Evolutionary conservation across 129 eudicot genomes (phyloP).

Genomic region (Lactuca saligna): DNA sequence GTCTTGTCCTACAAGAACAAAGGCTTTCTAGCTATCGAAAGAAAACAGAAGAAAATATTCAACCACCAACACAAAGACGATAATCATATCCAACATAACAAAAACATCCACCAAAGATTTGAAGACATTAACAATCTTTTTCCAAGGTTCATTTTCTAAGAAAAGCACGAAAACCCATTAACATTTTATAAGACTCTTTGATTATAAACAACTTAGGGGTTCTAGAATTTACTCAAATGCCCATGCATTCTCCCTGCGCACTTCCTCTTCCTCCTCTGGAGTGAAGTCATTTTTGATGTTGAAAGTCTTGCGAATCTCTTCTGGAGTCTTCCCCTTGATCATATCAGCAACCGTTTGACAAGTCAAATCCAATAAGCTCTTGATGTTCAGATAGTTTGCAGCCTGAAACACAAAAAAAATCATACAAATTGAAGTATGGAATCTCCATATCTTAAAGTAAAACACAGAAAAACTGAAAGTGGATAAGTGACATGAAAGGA

Average conservation of each 20-base stretch:
- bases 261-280: conserved; percentile 85
- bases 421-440: neutral
- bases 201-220: conserved; percentile 19
- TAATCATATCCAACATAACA: conserved; percentile 12
- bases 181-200: neutral
- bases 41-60: neutral
- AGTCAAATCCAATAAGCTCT: conserved; percentile 64
- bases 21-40: neutral
- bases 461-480: too few relatives aligned
- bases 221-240: conserved; percentile 59
- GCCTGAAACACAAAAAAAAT: conserved; percentile 43
- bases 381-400: conserved; percentile 75
- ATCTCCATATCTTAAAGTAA: too few relatives aligned
- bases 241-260: conserved; percentile 80
- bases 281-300: conserved; percentile 83
- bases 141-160: conserved; percentile 18
- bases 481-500: too few relatives aligned
- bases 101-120: conserved; percentile 12
- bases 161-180: conserved; percentile 17
- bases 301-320: conserved; percentile 78
- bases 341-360: conserved; percentile 78
- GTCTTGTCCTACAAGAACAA: neutral
- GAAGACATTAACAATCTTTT: neutral
- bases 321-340: conserved; percentile 81
- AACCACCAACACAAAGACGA: conserved; percentile 15